Evolutionary conservation across 108 stramenopile species (phyloP).

Genomic region (Cyclotella sp.): DNA sequence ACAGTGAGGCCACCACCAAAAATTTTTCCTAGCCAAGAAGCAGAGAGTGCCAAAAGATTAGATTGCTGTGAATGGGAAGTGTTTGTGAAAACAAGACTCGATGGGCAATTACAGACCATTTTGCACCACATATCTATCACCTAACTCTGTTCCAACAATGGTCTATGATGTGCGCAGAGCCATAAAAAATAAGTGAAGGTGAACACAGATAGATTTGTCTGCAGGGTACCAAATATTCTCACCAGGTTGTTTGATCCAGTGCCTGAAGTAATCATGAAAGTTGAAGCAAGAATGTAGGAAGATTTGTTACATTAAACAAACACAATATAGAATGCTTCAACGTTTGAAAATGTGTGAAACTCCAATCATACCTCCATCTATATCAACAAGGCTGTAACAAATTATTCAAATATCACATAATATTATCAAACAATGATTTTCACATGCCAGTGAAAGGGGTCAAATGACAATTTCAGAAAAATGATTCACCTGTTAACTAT

Average conservation of each 20-base stretch:
- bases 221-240: not conserved
- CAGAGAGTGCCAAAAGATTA: not conserved
- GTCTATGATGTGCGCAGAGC: not conserved
- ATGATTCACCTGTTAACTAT: slow-evolving; percentile 9
- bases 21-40: not conserved
- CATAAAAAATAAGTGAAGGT: not conserved
- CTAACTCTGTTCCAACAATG: slow-evolving; percentile 46
- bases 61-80: not conserved
- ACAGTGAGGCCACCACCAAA: slow-evolving; percentile 46
- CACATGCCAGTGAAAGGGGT: not conserved
- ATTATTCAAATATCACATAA: not conserved
- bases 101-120: slow-evolving; percentile 23
- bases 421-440: not conserved
- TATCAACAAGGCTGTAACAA: slow-evolving; percentile 36
- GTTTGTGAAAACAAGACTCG: not conserved
- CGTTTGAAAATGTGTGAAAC: too few relatives aligned
- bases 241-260: slow-evolving; percentile 14
- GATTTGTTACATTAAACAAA: not conserved
- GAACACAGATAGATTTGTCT: not conserved
- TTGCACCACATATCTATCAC: slow-evolving; percentile 46
- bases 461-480: not conserved
- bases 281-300: not conserved
- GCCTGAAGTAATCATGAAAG: not conserved
- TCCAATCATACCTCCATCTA: slow-evolving; percentile 48
- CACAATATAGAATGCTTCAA: not conserved